Conservation (phyloP, 371 early-diverging fungal species). For the Mortierella sp. region DNA sequence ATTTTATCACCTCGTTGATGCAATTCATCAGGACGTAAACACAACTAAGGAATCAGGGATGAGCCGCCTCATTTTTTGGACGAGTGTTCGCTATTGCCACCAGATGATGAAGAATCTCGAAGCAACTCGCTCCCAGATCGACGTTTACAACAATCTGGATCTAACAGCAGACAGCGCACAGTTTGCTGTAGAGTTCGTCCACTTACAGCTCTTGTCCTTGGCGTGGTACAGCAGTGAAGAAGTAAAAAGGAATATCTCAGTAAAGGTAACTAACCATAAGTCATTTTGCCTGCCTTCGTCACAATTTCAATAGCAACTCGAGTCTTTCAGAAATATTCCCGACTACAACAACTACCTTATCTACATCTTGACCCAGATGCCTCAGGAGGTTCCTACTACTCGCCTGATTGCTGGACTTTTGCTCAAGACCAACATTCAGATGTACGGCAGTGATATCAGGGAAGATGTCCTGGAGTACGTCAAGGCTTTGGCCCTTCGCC, state of each 20-base stretch:
- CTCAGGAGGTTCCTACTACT: conserved; percentile 71
- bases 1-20: neutral
- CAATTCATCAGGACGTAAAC: neutral
- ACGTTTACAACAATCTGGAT: conserved; percentile 1
- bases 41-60: neutral
- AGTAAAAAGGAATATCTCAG: neutral
- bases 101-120: conserved; percentile 31
- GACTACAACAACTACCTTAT: conserved; percentile 93
- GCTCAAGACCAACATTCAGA: conserved; percentile 89
- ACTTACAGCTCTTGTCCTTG: neutral
- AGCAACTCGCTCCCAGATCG: neutral
- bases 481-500: conserved; percentile 79
- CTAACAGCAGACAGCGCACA: neutral
- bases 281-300: conserved; percentile 12
- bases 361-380: conserved; percentile 85
- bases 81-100: conserved; percentile 16
- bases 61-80: neutral
- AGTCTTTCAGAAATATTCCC: conserved; percentile 86
- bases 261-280: neutral
- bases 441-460: conserved; percentile 71
- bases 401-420: conserved; percentile 92
- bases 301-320: conserved; percentile 75
- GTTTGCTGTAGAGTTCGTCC: neutral
- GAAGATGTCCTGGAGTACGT: conserved; percentile 81
- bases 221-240: neutral